Evolutionary conservation across 2,329 filamentous ascomycete genomes (phyloP), one percentile per base, ranked within the genome.

Genomic region (Epicoccum nigrum): DNA sequence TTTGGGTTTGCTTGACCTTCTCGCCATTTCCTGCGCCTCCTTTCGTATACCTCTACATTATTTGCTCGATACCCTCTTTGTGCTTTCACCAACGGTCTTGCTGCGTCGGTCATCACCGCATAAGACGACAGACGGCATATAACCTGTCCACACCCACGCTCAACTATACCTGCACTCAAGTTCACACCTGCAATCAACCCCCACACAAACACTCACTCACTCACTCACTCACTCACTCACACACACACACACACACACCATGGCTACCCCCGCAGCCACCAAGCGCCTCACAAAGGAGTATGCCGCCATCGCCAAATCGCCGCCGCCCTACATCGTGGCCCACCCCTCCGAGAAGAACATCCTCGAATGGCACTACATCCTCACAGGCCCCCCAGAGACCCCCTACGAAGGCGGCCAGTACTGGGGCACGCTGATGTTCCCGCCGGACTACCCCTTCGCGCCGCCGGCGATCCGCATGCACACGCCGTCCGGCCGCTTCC

Each of bases 391-490:
- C 27, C 92, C 95, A 55, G 85, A 92, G 54, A 99, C 94, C 0
- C 93, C 94, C 2, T 99, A 99, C 73, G 86, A 95, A 66, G 86
- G 87, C 69, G 94, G 94, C 37, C 94, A 99, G 74, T 99, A 97
- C 79, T 99, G 94, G 94, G 94, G 94, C 39, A 97, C 93, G 1
- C 82, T 99, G 42, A 87, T 95, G 60, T 99, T 99, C 74, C 94
- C 94, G 13, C 85, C 92, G 7, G 92, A 97, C 79, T 99, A 99
- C 73, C 94, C 94, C 20, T 99, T 97, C 75, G 93, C 92, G 11
- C 94, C 94, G 25, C 94, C 94, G 4, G 92, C 94, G 2, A 99
- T 99, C 74, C 91, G 93, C 70, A 99, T 99, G 94, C 94, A 97
- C 80, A 99, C 94, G 0, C 94, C 94, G 1, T 93, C 88, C 11